Evolutionary conservation across 371 early-diverging fungal genomes (phyloP).

Genomic region (Apophysomyces ossiformis): DNA sequence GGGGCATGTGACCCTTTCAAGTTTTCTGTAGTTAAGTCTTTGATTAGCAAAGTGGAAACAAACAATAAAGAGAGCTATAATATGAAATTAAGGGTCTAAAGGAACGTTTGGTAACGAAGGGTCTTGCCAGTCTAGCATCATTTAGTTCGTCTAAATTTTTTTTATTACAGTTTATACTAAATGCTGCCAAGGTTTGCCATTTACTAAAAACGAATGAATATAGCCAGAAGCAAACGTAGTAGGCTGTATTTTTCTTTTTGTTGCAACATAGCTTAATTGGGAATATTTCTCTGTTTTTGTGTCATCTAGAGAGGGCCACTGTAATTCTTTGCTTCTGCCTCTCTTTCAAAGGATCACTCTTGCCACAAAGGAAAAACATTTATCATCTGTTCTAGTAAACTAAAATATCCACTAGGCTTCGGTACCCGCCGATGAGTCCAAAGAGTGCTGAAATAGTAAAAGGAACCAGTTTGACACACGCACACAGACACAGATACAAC

Average conservation of each 20-base stretch:
- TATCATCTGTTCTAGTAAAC: neutral
- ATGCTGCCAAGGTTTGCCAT: neutral
- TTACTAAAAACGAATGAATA: neutral
- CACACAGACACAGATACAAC: neutral
- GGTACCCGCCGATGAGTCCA: neutral
- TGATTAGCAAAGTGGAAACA: neutral
- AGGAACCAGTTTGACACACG: neutral
- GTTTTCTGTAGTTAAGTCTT: no score
- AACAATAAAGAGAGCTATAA: neutral
- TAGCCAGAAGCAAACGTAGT: neutral
- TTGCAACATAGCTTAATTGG: constrained; percentile 6
- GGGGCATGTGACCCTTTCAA: no score
- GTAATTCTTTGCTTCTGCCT: neutral
- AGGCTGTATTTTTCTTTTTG: neutral
- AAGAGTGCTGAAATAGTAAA: neutral
- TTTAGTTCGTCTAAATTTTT: neutral
- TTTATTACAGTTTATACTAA: neutral
- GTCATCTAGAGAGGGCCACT: neutral
- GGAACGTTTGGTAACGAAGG: neutral
- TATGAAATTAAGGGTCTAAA: neutral
- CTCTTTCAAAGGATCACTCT: neutral
- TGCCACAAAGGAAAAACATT: neutral
- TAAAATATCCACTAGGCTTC: neutral
- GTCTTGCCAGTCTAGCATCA: neutral
- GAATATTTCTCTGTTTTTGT: constrained; percentile 5